Percentiles rank a stretch among this genome's conserved stretches.
Evolutionary conservation across 2,329 filamentous ascomycete species (phyloP).

Genomic region (Apiospora pterosperma): DNA sequence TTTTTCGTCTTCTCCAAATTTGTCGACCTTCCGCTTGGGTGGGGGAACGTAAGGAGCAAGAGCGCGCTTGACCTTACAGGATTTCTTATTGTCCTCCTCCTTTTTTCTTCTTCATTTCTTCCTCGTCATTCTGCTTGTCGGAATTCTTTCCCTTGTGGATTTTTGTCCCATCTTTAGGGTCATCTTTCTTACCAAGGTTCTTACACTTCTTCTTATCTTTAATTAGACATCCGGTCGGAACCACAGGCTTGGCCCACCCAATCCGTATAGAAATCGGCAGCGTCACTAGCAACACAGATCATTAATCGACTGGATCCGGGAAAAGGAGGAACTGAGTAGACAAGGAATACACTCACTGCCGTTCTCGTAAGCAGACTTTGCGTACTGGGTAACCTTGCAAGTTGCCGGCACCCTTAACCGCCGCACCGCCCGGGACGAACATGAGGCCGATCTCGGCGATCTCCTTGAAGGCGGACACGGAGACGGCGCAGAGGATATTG

Average conservation of each 20-base stretch:
- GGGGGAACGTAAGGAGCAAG: constrained; percentile 2
- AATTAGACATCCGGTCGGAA: neutral
- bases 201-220: neutral
- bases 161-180: neutral
- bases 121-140: neutral
- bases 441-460: constrained; percentile 3
- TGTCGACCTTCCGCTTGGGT: neutral
- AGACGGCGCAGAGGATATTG: constrained; percentile 6
- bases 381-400: constrained; percentile 5
- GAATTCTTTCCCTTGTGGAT: neutral
- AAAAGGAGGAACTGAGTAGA: neutral
- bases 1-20: constrained; percentile 4
- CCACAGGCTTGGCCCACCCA: neutral
- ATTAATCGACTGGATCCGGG: too few relatives aligned
- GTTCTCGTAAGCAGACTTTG: constrained; percentile 7
- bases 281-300: neutral
- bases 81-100: too few relatives aligned
- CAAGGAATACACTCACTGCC: neutral
- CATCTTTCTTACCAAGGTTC: neutral
- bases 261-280: neutral
- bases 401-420: constrained; percentile 4
- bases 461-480: constrained; percentile 2
- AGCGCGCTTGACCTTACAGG: constrained; percentile 4
- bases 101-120: too few relatives aligned
- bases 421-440: constrained; percentile 5